A percentile compares a stretch with the other conserved stretches of the same genome.
Conservation (phyloP, 2,329 filamentous ascomycete genomes). For the Xylariaceae sp. region DNA sequence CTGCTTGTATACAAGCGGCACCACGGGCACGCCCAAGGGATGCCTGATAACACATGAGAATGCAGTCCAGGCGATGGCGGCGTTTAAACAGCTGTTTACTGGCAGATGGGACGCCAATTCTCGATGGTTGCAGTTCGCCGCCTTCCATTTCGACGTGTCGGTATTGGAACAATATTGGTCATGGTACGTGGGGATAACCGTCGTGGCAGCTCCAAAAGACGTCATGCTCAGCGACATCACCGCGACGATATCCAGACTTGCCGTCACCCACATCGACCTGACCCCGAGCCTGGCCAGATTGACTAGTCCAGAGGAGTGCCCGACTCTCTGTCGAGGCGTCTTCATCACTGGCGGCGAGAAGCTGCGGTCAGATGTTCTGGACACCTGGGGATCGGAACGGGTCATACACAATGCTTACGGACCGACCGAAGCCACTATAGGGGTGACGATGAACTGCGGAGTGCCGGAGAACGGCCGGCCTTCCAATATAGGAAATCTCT, state of each 20-base stretch:
- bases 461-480: conserved; percentile 73
- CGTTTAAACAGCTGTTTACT: conserved; percentile 73
- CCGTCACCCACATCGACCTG: conserved; percentile 85
- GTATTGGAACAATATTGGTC: conserved; percentile 94
- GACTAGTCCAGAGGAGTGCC: conserved; percentile 73
- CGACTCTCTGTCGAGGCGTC: conserved; percentile 71
- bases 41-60: conserved; percentile 88
- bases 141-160: conserved; percentile 90
- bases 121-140: conserved; percentile 87
- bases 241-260: conserved; percentile 62
- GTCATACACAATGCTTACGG: conserved; percentile 93
- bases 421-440: conserved; percentile 89
- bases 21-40: conserved; percentile 80
- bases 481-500: conserved; percentile 82
- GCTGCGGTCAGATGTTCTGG: conserved; percentile 81
- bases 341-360: conserved; percentile 93
- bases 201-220: conserved; percentile 77
- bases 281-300: conserved; percentile 82
- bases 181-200: conserved; percentile 82
- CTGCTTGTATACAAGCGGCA: conserved; percentile 82
- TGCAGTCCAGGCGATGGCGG: conserved; percentile 80
- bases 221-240: conserved; percentile 79
- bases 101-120: conserved; percentile 69
- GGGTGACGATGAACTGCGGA: conserved; percentile 81
- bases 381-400: conserved; percentile 71